Conservation (phyloP, 108 stramenopile species). For the Conticribra weissflogii region DNA sequence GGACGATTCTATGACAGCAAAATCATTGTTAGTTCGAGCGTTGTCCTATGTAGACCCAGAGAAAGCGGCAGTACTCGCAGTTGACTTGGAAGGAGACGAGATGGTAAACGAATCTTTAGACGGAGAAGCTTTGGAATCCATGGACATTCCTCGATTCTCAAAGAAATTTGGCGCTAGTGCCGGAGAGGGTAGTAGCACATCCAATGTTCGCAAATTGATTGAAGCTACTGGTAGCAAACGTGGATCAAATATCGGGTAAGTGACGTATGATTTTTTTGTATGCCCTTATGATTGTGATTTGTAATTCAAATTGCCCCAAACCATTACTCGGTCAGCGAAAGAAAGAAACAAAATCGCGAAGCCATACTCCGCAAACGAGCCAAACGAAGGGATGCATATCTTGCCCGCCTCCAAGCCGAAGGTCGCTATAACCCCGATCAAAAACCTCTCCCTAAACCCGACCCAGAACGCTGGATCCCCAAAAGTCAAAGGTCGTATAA, state of each 20-base stretch:
- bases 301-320: not conserved
- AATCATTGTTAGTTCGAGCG: conserved; percentile 62
- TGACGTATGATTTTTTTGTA: conserved; percentile 7
- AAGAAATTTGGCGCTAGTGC: conserved; percentile 30
- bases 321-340: conserved; percentile 20
- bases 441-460: conserved; percentile 68
- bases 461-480: conserved; percentile 97
- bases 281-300: not conserved
- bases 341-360: conserved; percentile 58
- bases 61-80: conserved; percentile 41
- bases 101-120: conserved; percentile 33
- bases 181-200: conserved; percentile 8
- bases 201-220: conserved; percentile 41
- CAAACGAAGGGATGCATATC: conserved; percentile 63
- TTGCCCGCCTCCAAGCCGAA: conserved; percentile 60
- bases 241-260: conserved; percentile 25
- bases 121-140: conserved; percentile 64
- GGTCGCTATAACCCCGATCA: conserved; percentile 83
- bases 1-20: conserved; percentile 30
- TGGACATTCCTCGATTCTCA: conserved; percentile 67
- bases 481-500: conserved; percentile 89
- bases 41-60: conserved; percentile 57
- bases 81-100: conserved; percentile 27
- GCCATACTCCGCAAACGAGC: conserved; percentile 70
- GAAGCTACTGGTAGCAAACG: conserved; percentile 38